A percentile compares a stretch with the other conserved stretches of the same genome.
phyloP scores from a whole-genome alignment of 1,139 yeast species.

The Kodamaea derodonti region DNA sequence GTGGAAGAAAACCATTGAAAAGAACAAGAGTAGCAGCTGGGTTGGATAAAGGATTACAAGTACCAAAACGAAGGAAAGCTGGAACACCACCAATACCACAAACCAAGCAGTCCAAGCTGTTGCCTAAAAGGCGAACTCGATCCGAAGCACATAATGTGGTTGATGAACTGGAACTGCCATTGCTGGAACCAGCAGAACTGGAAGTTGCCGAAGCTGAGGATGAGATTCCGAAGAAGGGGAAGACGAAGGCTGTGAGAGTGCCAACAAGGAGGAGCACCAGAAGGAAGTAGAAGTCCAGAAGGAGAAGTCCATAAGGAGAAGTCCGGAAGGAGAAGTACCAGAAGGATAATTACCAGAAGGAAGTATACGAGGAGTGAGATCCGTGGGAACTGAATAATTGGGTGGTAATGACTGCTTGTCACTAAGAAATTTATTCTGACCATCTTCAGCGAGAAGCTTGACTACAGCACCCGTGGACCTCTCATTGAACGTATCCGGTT shows the following conservation, averaged over 20 bases:
- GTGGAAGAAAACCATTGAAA: constrained; percentile 5
- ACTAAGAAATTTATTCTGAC: too few species aligned
- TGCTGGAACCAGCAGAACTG: background rate
- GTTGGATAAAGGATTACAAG: constrained; percentile 15
- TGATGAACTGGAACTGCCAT: background rate
- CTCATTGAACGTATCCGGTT: too few species aligned
- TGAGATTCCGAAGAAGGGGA: constrained; percentile 3
- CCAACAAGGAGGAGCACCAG: constrained; percentile 27
- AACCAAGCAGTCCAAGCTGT: background rate
- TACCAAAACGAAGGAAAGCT: constrained; percentile 1
- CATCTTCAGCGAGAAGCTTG: too few species aligned
- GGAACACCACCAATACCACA: background rate
- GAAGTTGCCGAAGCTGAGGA: background rate
- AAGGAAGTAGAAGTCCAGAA: constrained; percentile 22
- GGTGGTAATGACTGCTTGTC: too few species aligned
- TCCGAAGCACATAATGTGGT: constrained; percentile 1
- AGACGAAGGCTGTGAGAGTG: constrained; percentile 5
- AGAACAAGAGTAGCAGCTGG: constrained; percentile 24
- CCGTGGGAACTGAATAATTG: too few species aligned
- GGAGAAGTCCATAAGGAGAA: too few species aligned
- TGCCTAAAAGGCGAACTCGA: constrained; percentile 1
- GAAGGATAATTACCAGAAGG: too few species aligned
- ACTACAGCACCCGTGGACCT: too few species aligned
- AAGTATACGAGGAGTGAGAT: too few species aligned
- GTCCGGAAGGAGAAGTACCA: too few species aligned